A percentile compares a stretch with the other conserved stretches of the same genome.
Evolutionary conservation across 495 filamentous ascomycete genomes (phyloP).

Genomic region (Xylaria venustula): DNA sequence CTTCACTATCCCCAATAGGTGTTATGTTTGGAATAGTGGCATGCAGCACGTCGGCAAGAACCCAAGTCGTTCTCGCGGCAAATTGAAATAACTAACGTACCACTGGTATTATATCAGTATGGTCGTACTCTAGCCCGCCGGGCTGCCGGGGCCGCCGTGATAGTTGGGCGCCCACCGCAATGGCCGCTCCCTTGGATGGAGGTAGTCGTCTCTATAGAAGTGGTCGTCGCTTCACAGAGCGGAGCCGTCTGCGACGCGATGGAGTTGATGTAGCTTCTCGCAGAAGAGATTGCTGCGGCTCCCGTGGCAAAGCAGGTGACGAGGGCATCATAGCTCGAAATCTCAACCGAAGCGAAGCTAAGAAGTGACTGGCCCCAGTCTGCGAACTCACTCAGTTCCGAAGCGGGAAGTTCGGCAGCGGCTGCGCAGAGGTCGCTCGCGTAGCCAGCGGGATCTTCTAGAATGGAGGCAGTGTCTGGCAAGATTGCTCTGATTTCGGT

Average conservation of each 20-base stretch:
- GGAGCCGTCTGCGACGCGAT: background rate
- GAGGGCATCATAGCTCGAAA: background rate
- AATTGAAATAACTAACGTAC: no score
- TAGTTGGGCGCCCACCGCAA: no score
- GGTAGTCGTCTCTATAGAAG: no score
- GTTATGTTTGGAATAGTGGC: no score
- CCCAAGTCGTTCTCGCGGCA: no score
- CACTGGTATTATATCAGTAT: no score
- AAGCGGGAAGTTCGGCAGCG: background rate
- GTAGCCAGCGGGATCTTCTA: background rate
- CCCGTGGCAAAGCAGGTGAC: background rate
- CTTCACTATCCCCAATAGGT: no score
- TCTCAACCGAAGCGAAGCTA: background rate
- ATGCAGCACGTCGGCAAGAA: no score
- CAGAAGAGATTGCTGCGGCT: background rate
- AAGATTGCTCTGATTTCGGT: background rate
- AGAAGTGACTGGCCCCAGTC: background rate
- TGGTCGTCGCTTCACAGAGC: background rate
- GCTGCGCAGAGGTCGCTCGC: background rate
- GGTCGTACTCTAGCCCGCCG: no score
- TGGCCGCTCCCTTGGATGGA: no score
- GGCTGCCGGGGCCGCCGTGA: no score
- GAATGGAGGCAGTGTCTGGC: background rate
- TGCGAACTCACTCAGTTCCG: background rate
- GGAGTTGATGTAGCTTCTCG: conserved; percentile 2